These are phyloP conservation scores for Juncus effusus DNA, from an alignment of 176 grass and related monocot genomes.

Conservation along the genomic window DNA sequence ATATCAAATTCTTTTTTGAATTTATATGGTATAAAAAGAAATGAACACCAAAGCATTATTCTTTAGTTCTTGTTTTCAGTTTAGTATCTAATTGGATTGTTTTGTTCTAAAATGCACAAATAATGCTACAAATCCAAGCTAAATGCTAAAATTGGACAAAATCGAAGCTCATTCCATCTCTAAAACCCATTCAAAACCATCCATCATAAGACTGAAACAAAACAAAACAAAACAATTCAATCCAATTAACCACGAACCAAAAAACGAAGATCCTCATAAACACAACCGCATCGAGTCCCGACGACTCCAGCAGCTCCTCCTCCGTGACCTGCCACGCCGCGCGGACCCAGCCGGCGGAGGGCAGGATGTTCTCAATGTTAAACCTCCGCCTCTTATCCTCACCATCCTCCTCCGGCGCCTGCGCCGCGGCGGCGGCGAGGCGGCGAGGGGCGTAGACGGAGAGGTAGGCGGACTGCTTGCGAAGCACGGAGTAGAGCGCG, in stretches of 20 bases:
- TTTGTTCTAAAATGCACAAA: too few species aligned
- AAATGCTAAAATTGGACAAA: too few species aligned
- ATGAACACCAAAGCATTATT: too few species aligned
- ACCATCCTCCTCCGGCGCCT: neutral
- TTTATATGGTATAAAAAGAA: too few species aligned
- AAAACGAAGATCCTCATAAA: constrained; percentile 88
- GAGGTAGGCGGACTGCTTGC: constrained; percentile 43
- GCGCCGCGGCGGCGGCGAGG: constrained; percentile 25
- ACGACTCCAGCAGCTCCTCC: constrained; percentile 56
- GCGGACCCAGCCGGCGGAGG: constrained; percentile 47
- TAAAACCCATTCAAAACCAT: too few species aligned
- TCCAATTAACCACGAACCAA: constrained; percentile 32
- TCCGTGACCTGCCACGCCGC: constrained; percentile 60
- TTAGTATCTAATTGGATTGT: too few species aligned
- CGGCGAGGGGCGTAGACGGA: constrained; percentile 62
- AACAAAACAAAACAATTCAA: too few species aligned
- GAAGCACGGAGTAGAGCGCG: constrained; percentile 63
- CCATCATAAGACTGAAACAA: too few species aligned
- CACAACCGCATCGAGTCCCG: constrained; percentile 79
- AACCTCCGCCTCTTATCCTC: neutral
- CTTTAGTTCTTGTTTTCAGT: too few species aligned
- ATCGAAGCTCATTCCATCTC: too few species aligned
- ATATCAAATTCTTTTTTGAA: neutral
- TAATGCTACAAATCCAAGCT: too few species aligned
- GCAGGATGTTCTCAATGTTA: constrained; percentile 39